Evolutionary conservation across 2,329 filamentous ascomycete species (phyloP).

Genomic region (Fulvia fulva): DNA sequence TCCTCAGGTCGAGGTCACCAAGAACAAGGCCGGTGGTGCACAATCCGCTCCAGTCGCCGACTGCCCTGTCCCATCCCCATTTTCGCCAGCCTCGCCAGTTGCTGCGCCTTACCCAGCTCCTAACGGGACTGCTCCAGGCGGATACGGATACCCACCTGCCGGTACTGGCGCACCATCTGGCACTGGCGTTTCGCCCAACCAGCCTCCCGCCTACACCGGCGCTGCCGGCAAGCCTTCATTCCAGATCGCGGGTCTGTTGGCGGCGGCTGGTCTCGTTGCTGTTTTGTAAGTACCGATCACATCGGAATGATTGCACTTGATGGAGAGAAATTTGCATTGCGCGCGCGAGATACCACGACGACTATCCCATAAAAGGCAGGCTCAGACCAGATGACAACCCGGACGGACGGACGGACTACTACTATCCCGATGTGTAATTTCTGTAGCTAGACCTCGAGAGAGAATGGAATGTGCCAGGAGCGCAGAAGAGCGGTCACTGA

Average conservation of each 20-base stretch:
- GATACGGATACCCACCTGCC: not conserved
- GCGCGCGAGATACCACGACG: not conserved
- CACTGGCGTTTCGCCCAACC: not conserved
- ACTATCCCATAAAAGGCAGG: constrained; percentile 17
- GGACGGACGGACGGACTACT: not conserved
- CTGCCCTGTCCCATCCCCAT: not conserved
- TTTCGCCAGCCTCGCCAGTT: not conserved
- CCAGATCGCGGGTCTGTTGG: constrained; percentile 6
- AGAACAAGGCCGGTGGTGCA: constrained; percentile 26
- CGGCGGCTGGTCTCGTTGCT: constrained; percentile 6
- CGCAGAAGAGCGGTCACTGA: not conserved
- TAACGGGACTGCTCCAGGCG: not conserved
- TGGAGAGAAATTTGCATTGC: not conserved
- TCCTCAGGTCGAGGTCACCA: constrained; percentile 25
- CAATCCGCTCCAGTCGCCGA: constrained; percentile 5
- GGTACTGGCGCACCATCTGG: not conserved
- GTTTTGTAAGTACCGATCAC: constrained; percentile 4
- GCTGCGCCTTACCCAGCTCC: not conserved
- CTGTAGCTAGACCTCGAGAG: not conserved
- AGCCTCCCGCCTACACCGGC: constrained; percentile 5
- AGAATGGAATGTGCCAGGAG: not conserved
- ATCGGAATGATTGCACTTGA: not conserved
- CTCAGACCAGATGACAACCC: not conserved
- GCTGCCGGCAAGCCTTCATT: constrained; percentile 6
- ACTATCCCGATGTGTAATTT: not conserved